Evolutionary conservation across 495 filamentous ascomycete species (phyloP).

Genomic region (Venustampulla echinocandica): DNA sequence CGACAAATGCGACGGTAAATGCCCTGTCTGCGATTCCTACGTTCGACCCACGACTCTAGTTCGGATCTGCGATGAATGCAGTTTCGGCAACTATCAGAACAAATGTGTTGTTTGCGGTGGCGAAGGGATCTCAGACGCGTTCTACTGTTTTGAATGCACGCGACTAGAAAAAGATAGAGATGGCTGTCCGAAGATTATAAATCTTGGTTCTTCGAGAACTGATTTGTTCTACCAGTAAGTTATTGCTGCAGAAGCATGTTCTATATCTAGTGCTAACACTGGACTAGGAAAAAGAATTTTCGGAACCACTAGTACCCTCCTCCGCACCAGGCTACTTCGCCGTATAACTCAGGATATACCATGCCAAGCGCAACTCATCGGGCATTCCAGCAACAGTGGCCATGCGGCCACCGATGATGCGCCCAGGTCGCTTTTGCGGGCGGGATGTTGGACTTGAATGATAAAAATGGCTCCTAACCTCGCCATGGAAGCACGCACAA

Average conservation of each 20-base stretch:
- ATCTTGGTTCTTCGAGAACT: conserved; percentile 87
- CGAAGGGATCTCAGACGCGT: conserved; percentile 97
- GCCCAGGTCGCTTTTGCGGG: too few relatives aligned
- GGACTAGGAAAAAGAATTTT: conserved; percentile 40
- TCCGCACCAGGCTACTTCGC: too few relatives aligned
- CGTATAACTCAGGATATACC: too few relatives aligned
- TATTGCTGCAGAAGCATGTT: neutral
- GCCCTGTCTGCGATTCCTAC: conserved; percentile 97
- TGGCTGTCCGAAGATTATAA: conserved; percentile 99
- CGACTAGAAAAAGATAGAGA: conserved; percentile 95
- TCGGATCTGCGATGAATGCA: conserved; percentile 98
- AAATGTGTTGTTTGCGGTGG: conserved; percentile 99
- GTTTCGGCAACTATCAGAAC: conserved; percentile 99
- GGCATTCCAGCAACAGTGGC: too few relatives aligned
- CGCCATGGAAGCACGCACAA: too few relatives aligned
- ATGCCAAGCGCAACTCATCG: too few relatives aligned
- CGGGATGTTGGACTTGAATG: too few relatives aligned
- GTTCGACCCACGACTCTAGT: conserved; percentile 95
- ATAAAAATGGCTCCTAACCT: too few relatives aligned
- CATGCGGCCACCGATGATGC: too few relatives aligned
- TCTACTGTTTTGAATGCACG: conserved; percentile 99
- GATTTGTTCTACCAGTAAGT: conserved; percentile 79
- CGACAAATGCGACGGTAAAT: conserved; percentile 99
- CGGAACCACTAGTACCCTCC: conserved; percentile 59
- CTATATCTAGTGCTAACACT: neutral